These are phyloP conservation scores for Rhytidiadelphus loreus DNA, from an alignment of 225 moss, liverwort and hornwort genomes.

Conservation along the genomic window DNA sequence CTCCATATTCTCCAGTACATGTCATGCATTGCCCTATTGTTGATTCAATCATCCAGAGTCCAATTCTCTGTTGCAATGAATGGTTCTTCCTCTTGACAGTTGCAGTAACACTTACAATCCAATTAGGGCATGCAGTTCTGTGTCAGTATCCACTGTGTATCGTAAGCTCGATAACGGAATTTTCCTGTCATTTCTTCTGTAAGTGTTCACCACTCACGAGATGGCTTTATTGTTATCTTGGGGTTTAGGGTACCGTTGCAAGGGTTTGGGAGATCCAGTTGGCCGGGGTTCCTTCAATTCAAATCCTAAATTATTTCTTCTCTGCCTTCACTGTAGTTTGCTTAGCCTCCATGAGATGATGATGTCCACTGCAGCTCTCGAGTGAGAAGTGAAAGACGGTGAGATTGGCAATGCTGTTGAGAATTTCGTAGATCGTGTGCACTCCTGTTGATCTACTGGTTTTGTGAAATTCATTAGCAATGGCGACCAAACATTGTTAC, in stretches of 20 bases:
- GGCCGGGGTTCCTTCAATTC: background rate
- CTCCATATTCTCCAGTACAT: background rate
- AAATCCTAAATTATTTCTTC: background rate
- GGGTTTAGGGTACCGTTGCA: constrained; percentile 4
- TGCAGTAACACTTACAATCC: background rate
- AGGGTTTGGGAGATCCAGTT: background rate
- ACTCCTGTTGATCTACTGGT: background rate
- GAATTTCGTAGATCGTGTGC: background rate
- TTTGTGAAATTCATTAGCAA: background rate
- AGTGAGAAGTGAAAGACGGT: background rate
- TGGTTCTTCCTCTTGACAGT: background rate
- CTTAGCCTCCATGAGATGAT: background rate
- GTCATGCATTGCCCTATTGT: background rate
- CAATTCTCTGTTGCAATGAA: background rate
- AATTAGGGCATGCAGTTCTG: constrained; percentile 1
- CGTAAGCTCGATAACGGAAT: background rate
- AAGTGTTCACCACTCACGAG: background rate
- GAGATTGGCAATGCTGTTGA: background rate
- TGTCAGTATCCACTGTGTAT: background rate
- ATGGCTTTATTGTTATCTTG: background rate
- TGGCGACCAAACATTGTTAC: constrained; percentile 22
- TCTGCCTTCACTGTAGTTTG: background rate
- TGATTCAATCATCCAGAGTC: background rate
- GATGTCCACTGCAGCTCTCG: background rate
- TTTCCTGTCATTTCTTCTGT: background rate